Conservation (phyloP, 805 yeast species). For the Candida pini region DNA sequence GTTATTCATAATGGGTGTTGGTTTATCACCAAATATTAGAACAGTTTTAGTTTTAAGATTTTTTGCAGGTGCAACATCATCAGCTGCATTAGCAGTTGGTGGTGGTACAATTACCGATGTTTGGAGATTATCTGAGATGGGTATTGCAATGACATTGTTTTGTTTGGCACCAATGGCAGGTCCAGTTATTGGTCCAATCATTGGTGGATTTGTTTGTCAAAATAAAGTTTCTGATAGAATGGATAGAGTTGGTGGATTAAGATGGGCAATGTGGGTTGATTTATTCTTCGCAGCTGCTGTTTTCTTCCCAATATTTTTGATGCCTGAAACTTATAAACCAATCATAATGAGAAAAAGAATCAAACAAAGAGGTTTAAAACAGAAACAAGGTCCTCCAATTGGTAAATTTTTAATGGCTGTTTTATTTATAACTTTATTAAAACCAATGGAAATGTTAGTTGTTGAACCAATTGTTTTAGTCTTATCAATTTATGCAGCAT, state of each 20-base stretch:
- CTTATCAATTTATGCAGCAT: slow-evolving; percentile 65
- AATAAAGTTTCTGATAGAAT: slow-evolving; percentile 27
- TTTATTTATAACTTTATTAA: slow-evolving; percentile 45
- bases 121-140: slow-evolving; percentile 61
- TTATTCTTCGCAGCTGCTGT: slow-evolving; percentile 61
- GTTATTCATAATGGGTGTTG: slow-evolving; percentile 72
- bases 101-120: slow-evolving; percentile 81
- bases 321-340: slow-evolving; percentile 73
- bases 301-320: slow-evolving; percentile 37
- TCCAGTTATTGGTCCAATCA: slow-evolving; percentile 70
- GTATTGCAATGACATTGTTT: slow-evolving; percentile 73
- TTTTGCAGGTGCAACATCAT: slow-evolving; percentile 68
- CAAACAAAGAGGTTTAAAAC: slow-evolving; percentile 47
- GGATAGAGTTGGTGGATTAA: slow-evolving; percentile 42
- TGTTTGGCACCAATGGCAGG: slow-evolving; percentile 78
- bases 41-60: slow-evolving; percentile 64
- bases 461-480: slow-evolving; percentile 72
- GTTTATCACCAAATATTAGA: slow-evolving; percentile 54
- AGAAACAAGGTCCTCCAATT: slow-evolving; percentile 32
- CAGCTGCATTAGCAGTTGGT: slow-evolving; percentile 79
- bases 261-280: slow-evolving; percentile 69
- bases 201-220: slow-evolving; percentile 67
- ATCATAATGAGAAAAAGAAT: slow-evolving; percentile 58
- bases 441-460: slow-evolving; percentile 64
- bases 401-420: slow-evolving; percentile 39